A percentile compares a stretch with the other conserved stretches of the same genome.
These are phyloP conservation scores for Trichoderma guizhouense DNA, from an alignment of 2,329 filamentous ascomycete genomes.

Conservation along the genomic window DNA sequence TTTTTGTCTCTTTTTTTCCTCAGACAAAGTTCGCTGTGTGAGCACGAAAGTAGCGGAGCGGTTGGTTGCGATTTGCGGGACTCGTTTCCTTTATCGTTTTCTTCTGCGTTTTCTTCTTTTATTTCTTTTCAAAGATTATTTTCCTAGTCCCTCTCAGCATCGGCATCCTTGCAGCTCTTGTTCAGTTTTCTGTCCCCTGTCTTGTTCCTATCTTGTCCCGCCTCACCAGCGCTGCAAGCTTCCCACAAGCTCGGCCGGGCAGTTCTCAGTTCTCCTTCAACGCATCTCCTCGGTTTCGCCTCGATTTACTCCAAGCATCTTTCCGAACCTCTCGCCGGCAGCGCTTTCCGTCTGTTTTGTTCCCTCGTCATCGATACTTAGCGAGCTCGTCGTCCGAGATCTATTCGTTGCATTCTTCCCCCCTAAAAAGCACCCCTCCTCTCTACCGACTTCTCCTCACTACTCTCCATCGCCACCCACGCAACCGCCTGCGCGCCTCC, in stretches of 20 bases:
- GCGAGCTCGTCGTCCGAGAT: constrained; percentile 11
- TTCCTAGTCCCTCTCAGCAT: constrained; percentile 17
- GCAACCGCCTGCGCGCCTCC: constrained; percentile 14
- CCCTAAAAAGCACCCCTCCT: constrained; percentile 13
- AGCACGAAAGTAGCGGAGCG: constrained; percentile 19
- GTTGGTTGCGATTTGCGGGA: constrained; percentile 26
- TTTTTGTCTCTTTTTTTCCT: constrained; percentile 15
- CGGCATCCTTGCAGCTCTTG: constrained; percentile 1
- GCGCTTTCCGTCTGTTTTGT: not conserved
- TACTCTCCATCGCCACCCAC: not conserved
- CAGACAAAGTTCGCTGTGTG: constrained; percentile 19
- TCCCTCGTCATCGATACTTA: not conserved
- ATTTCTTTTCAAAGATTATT: constrained; percentile 18
- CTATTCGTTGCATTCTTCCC: constrained; percentile 4
- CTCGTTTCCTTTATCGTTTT: constrained; percentile 26
- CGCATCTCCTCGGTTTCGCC: not conserved
- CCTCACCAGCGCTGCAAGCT: constrained; percentile 13
- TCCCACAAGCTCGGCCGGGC: not conserved
- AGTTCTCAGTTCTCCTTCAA: not conserved
- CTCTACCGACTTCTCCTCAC: constrained; percentile 17
- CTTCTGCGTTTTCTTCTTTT: constrained; percentile 22
- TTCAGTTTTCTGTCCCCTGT: constrained; percentile 18
- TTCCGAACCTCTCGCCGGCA: not conserved
- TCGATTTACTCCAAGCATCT: constrained; percentile 3
- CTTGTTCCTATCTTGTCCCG: constrained; percentile 7